Evolutionary conservation across 306 rosid species (phyloP).

Genomic region (Vigna unguiculata): DNA sequence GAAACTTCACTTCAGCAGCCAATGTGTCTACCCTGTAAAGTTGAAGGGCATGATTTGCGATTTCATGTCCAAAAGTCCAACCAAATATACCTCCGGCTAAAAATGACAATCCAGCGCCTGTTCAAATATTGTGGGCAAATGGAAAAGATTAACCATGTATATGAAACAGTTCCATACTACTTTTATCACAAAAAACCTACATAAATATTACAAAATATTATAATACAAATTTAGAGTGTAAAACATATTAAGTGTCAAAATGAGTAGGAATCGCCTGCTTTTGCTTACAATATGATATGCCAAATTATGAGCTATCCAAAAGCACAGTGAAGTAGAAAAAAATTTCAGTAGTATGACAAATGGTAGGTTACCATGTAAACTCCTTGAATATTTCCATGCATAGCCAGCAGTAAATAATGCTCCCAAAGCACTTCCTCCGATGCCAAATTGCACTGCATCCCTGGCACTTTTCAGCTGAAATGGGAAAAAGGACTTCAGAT

Average conservation of each 20-base stretch:
- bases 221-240: constrained; percentile 14
- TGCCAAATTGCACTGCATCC: constrained; percentile 65
- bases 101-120: constrained; percentile 82
- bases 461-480: constrained; percentile 80
- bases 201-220: constrained; percentile 29
- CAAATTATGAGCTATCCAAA: constrained; percentile 20
- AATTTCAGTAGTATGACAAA: constrained; percentile 16
- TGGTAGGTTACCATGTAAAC: constrained; percentile 71
- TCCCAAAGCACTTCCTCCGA: constrained; percentile 78
- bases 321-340: constrained; percentile 1
- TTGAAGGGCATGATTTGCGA: constrained; percentile 76
- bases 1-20: constrained; percentile 76
- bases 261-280: constrained; percentile 5
- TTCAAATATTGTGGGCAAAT: constrained; percentile 1
- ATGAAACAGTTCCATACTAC: constrained; percentile 23
- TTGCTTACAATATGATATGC: constrained; percentile 17
- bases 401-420: constrained; percentile 75
- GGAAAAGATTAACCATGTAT: constrained; percentile 22
- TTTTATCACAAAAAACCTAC: background rate
- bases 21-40: constrained; percentile 85
- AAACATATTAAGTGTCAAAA: background rate
- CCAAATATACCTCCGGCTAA: constrained; percentile 79
- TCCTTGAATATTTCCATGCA: constrained; percentile 84
- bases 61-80: constrained; percentile 66
- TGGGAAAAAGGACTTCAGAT: constrained; percentile 25